Evolutionary conservation across 139 green algal species (phyloP).

Genomic region (Volvox africanus): DNA sequence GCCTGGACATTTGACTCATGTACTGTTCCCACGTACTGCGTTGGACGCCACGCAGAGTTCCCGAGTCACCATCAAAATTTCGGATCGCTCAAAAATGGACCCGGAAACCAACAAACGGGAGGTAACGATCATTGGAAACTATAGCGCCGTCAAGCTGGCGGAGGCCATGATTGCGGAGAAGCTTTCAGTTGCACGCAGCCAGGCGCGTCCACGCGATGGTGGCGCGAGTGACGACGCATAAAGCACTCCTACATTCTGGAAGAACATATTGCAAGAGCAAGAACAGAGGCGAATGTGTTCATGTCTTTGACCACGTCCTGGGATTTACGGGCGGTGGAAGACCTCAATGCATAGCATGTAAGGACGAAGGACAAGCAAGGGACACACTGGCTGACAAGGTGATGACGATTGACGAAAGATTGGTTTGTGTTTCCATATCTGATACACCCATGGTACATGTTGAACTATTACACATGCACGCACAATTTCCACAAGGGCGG

Average conservation of each 20-base stretch:
- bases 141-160: slow-evolving; percentile 70
- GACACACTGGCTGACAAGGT: too few species aligned
- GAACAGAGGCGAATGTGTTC: too few species aligned
- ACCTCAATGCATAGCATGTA: too few species aligned
- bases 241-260: not conserved
- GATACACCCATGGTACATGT: not conserved
- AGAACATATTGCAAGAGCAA: not conserved
- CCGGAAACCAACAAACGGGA: slow-evolving; percentile 69
- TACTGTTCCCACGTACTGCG: too few species aligned
- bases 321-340: too few species aligned
- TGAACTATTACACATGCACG: not conserved
- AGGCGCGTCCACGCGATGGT: slow-evolving; percentile 34
- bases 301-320: too few species aligned
- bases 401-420: too few species aligned
- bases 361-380: too few species aligned
- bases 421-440: not conserved
- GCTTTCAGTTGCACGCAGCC: slow-evolving; percentile 55
- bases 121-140: slow-evolving; percentile 67
- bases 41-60: slow-evolving; percentile 51
- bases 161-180: slow-evolving; percentile 78
- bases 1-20: too few species aligned
- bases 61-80: slow-evolving; percentile 74
- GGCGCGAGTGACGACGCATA: slow-evolving; percentile 21
- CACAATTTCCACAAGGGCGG: not conserved
- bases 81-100: slow-evolving; percentile 73